Percentiles rank a stretch among this genome's conserved stretches.
These are phyloP conservation scores for Coemansia asiatica DNA, from an alignment of 192 early-diverging fungal species.

Conservation along the genomic window DNA sequence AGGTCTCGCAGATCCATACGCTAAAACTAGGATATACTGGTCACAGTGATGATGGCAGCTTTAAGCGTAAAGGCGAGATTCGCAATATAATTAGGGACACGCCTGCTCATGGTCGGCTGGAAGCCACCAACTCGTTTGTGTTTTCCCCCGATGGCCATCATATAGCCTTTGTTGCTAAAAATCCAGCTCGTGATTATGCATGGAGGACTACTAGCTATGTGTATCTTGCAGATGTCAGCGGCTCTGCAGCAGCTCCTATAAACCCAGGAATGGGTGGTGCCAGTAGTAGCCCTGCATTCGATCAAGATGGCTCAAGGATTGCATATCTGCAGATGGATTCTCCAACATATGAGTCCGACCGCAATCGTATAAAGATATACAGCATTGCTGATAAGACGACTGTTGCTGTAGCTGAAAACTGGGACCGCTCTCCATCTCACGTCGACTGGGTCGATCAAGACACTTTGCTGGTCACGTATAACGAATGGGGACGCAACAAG, in stretches of 20 bases:
- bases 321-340: slow-evolving; percentile 75
- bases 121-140: slow-evolving; percentile 59
- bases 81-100: slow-evolving; percentile 42
- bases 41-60: slow-evolving; percentile 40
- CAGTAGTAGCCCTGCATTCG: slow-evolving; percentile 63
- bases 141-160: slow-evolving; percentile 66
- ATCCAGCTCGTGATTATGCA: slow-evolving; percentile 60
- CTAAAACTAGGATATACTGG: slow-evolving; percentile 36
- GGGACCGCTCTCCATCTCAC: slow-evolving; percentile 63
- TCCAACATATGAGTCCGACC: slow-evolving; percentile 75
- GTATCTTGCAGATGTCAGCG: slow-evolving; percentile 62
- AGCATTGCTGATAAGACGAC: slow-evolving; percentile 44
- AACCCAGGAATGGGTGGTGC: slow-evolving; percentile 59
- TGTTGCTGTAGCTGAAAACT: slow-evolving; percentile 53
- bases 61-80: slow-evolving; percentile 17
- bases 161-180: slow-evolving; percentile 73
- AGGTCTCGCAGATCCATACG: slow-evolving; percentile 64
- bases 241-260: slow-evolving; percentile 46
- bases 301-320: slow-evolving; percentile 63
- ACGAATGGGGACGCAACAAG: slow-evolving; percentile 68
- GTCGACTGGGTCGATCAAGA: slow-evolving; percentile 59
- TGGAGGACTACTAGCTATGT: slow-evolving; percentile 78
- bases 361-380: slow-evolving; percentile 67
- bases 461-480: slow-evolving; percentile 62
- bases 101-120: slow-evolving; percentile 55